Evolutionary conservation across 139 green algal species (phyloP).

Genomic region (Pycnococcus provasolii): DNA sequence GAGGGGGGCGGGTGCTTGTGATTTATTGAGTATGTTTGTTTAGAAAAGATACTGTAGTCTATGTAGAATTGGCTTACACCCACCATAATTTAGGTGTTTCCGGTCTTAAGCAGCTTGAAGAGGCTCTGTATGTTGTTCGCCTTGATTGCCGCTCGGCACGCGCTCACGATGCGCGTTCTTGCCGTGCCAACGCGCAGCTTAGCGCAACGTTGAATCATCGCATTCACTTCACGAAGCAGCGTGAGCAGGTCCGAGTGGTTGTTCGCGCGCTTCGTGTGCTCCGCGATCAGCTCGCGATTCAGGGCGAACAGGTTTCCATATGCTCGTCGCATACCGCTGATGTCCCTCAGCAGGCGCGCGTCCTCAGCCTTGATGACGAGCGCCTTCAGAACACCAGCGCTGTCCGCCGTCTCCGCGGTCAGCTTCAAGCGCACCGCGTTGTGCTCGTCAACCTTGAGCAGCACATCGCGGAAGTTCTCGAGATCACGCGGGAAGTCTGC

Average conservation of each 20-base stretch:
- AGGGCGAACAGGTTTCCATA: conserved; percentile 45
- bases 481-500: conserved; percentile 48
- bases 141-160: conserved; percentile 55
- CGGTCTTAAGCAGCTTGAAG: conserved; percentile 48
- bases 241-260: conserved; percentile 52
- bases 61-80: background rate
- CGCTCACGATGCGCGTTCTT: conserved; percentile 41
- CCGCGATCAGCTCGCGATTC: conserved; percentile 56
- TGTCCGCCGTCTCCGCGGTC: conserved; percentile 47
- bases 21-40: too few relatives aligned
- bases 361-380: conserved; percentile 51
- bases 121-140: conserved; percentile 46
- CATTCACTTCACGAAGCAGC: conserved; percentile 53
- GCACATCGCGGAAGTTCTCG: conserved; percentile 39
- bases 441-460: conserved; percentile 48
- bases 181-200: conserved; percentile 43
- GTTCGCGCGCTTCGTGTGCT: conserved; percentile 53
- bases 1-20: too few relatives aligned
- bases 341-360: conserved; percentile 49
- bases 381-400: conserved; percentile 44
- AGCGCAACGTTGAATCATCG: conserved; percentile 58
- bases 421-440: conserved; percentile 49
- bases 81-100: conserved; percentile 4
- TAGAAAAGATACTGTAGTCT: too few relatives aligned
- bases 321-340: conserved; percentile 30